Evolutionary conservation across 106 monocot species (phyloP), one percentile per base, ranked within the genome.

Genomic region (Allium sativum): DNA sequence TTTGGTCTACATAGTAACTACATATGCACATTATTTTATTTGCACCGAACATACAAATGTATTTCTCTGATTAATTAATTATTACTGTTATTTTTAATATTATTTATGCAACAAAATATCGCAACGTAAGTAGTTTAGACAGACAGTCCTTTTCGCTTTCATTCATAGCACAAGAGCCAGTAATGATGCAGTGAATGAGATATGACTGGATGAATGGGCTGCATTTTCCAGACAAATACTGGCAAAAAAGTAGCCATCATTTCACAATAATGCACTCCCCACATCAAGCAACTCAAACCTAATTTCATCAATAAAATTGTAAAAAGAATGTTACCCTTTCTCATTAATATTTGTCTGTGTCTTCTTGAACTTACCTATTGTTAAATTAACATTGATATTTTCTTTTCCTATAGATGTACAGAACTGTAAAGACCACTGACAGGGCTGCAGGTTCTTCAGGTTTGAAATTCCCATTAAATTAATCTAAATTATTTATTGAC

Each of bases 241-340:
- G 31, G 31, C 31, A 16, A 21, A 56, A 66, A 74, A 65, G 72
- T 56, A 61, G 79, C 59, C 71, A 84, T 84, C 73, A 84, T 84
- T 84, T 74, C 77, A 48, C 64, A 84, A 84, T 77, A 77, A 84
- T 80, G 59, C 62, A 61, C 51, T 31, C 58, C 13, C 51, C 62
- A 9, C 2, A 50, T 31, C 50, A 18, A 10, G 17, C 43, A 42
- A 42, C 53, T 41, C 66, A 53, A 42, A 53, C 54, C n/a, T 42
- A 54, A 14, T 54, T 53, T 18, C 5, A 3, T 31, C 31, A 31
- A 31, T 31, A 31, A 31, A 3, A 31, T 1, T 22, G 2, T 1
- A 31, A 31, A 31, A 31, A 31, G 31, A 31, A 31, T 31, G 0
- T 31, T 31, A 31, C 31, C 31, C 2, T 3, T 31, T 5, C 31